Percentiles rank a stretch among this genome's conserved stretches.
Conservation (phyloP, 139 green algal genomes). For the Chlorella sp. region DNA sequence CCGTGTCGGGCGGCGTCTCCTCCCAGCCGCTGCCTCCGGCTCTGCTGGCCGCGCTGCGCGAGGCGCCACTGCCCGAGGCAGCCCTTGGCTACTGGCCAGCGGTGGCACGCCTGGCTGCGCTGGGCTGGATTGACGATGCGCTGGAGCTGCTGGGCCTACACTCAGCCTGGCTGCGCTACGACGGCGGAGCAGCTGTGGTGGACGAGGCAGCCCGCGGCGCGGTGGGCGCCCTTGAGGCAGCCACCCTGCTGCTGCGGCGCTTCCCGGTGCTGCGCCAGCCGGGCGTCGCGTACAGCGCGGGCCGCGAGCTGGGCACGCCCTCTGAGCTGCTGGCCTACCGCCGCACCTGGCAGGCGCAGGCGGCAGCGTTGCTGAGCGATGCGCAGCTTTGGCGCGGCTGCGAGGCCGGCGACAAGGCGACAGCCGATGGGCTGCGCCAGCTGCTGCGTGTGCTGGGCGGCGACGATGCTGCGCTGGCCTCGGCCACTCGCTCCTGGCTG, state of each 20-base stretch:
- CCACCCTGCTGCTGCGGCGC: conserved; percentile 37
- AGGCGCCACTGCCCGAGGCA: conserved; percentile 31
- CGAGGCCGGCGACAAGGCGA: not conserved
- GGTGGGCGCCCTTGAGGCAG: conserved; percentile 35
- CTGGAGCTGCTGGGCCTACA: conserved; percentile 63
- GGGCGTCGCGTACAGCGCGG: not conserved
- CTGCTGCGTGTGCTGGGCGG: conserved; percentile 61
- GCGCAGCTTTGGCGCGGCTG: conserved; percentile 40
- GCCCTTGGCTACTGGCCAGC: conserved; percentile 44
- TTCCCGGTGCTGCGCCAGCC: conserved; percentile 27
- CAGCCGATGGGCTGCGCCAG: conserved; percentile 38
- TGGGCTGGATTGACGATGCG: conserved; percentile 63
- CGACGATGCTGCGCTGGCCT: conserved; percentile 39
- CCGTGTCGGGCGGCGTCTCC: conserved; percentile 4
- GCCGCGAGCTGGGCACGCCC: conserved; percentile 17
- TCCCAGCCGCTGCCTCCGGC: conserved; percentile 12
- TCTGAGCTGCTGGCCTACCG: conserved; percentile 30
- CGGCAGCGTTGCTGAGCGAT: conserved; percentile 28
- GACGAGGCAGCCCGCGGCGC: not conserved
- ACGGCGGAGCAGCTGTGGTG: conserved; percentile 8
- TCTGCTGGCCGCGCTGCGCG: not conserved
- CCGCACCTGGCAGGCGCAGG: conserved; percentile 54
- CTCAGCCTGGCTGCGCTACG: conserved; percentile 52
- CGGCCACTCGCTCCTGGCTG: conserved; percentile 51
- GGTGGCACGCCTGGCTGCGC: conserved; percentile 52